These are phyloP conservation scores for Coprinellus aureogranulatus DNA, from an alignment of 768 basidiomycete genomes.

Conservation along the genomic window DNA sequence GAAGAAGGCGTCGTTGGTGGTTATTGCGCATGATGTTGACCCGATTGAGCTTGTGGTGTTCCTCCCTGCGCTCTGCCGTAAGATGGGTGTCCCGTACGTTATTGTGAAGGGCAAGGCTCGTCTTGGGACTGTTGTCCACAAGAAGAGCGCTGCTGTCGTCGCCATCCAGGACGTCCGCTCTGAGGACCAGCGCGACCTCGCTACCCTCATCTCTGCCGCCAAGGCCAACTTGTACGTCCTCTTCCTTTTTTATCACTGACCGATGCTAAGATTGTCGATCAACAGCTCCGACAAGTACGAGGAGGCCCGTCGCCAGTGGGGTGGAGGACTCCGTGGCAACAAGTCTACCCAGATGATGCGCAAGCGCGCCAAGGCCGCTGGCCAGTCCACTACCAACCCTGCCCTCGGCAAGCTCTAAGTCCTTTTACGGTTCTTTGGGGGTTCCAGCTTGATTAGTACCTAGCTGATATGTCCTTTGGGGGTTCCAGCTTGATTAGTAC, in stretches of 20 bases:
- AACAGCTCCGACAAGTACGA: constrained; percentile 90
- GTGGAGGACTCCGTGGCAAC: constrained; percentile 93
- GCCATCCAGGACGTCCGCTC: constrained; percentile 91
- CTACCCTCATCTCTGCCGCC: constrained; percentile 86
- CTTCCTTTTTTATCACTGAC: not conserved
- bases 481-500: no score
- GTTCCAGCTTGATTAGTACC: no score
- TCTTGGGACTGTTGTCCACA: constrained; percentile 96
- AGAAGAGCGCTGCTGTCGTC: constrained; percentile 94
- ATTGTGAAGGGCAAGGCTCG: constrained; percentile 99
- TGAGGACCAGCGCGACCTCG: constrained; percentile 91
- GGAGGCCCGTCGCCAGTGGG: constrained; percentile 88
- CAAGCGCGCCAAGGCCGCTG: constrained; percentile 91
- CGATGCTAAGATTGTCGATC: constrained; percentile 5
- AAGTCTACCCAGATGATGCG: constrained; percentile 92
- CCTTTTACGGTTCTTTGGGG: no score
- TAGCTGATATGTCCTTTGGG: no score
- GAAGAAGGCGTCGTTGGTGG: constrained; percentile 61
- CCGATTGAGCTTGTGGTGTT: constrained; percentile 99
- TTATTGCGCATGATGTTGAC: constrained; percentile 98
- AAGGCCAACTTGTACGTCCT: constrained; percentile 93
- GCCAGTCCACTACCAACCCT: constrained; percentile 58
- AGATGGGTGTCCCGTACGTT: constrained; percentile 99
- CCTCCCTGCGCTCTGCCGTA: constrained; percentile 96
- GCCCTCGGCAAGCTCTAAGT: constrained; percentile 67